These are phyloP conservation scores for Ogataea zsoltii DNA, from an alignment of 805 yeast species.

Conservation along the genomic window DNA sequence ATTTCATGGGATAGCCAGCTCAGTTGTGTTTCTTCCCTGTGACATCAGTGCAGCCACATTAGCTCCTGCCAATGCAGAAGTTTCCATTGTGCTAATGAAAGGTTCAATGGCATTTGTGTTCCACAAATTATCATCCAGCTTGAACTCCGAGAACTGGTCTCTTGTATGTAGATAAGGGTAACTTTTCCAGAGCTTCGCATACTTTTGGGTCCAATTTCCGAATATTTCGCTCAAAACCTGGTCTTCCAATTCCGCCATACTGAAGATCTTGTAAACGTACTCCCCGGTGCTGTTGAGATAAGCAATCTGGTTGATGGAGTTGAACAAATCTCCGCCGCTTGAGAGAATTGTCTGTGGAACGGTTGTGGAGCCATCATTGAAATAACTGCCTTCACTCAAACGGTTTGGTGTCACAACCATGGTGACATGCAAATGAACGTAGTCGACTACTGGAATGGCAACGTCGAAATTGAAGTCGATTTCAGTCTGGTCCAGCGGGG, in stretches of 20 bases:
- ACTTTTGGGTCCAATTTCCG: slow-evolving; percentile 27
- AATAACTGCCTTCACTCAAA: slow-evolving; percentile 17
- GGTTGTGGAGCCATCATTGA: slow-evolving; percentile 11
- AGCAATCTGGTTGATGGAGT: slow-evolving; percentile 35
- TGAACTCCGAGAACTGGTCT: slow-evolving; percentile 22
- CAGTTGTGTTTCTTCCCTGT: slow-evolving; percentile 29
- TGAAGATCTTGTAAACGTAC: slow-evolving; percentile 47
- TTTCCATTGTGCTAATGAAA: slow-evolving; percentile 53
- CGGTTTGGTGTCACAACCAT: slow-evolving; percentile 27
- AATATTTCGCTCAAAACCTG: slow-evolving; percentile 23
- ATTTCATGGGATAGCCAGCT: slow-evolving; percentile 22
- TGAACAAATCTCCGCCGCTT: slow-evolving; percentile 31
- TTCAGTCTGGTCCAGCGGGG: slow-evolving; percentile 38
- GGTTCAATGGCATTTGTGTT: slow-evolving; percentile 47
- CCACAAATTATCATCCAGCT: slow-evolving; percentile 32
- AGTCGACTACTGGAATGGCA: slow-evolving; percentile 21
- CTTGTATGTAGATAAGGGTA: slow-evolving; percentile 43
- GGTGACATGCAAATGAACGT: slow-evolving; percentile 20
- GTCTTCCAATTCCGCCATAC: slow-evolving; percentile 20
- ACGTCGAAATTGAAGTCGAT: slow-evolving; percentile 20
- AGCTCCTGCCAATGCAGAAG: slow-evolving; percentile 50
- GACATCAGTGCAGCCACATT: slow-evolving; percentile 47
- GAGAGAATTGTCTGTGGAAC: slow-evolving; percentile 34
- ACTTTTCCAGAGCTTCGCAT: slow-evolving; percentile 42
- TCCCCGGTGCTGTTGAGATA: slow-evolving; percentile 29